Evolutionary conservation across 352 stramenopile genomes (phyloP), one percentile per base, ranked within the genome.

Genomic region (Globisporangium emineosum): DNA sequence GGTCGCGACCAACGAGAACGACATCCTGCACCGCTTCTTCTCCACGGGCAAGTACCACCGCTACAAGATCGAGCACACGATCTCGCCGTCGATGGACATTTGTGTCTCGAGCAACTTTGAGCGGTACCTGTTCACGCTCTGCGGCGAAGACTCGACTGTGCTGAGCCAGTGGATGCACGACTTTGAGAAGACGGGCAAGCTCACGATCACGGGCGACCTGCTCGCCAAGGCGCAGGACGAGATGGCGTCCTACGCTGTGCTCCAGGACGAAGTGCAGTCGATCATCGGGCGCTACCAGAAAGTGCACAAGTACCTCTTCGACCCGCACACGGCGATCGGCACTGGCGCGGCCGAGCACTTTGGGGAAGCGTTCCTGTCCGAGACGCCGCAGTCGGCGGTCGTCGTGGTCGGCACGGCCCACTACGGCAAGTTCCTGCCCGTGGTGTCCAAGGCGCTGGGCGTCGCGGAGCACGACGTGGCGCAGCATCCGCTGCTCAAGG

Each of bases 41-140:
- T 91, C 86, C 19, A 96, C 88, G 57, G 97, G 97, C 65, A 96
- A 98, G 72, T 99, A 99, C 79, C 93, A 98, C 62, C 86, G 96
- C 53, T 77, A 93, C 68, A 58, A 75, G 52, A 98, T 99, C 68
- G 75, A 92, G 50, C 83, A 98, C 71, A 99, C 96, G 50, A 96
- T 98, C 52, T 97, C 94, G 55, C 97, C 97, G 37, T 98, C 91
- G 2, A 99, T 99, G 97, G 97, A 99, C 74, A 99, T 99, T 69
- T 99, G 96, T 70, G 96, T 99, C 6, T 98, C 93, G 47, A 98
- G 91, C 67, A 99, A 99, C 84, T 99, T 99, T 79, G 97, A 99
- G 77, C 84, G 97, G 27, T 99, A 98, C 79, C 80, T 99, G 2
- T 99, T 98, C 69, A 90, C 97, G 65, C 79, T 99, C 27, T 82